Evolutionary conservation across 177 flowering plant species (phyloP), one percentile per base, ranked within the genome.

Genomic region (Tripterygium wilfordii): DNA sequence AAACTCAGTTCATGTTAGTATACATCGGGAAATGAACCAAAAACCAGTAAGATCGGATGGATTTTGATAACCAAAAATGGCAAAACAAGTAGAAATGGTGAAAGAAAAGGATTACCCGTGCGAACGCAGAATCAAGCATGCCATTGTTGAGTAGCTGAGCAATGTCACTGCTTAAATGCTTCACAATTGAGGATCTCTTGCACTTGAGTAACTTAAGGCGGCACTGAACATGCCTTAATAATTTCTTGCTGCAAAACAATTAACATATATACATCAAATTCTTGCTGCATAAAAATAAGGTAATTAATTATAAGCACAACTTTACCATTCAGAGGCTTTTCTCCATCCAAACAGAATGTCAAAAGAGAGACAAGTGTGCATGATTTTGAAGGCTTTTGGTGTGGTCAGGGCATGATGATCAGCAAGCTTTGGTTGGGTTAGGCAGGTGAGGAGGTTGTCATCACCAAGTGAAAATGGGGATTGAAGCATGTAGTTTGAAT

Each of bases 251-350:
- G 75, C 56, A 67, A 35, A 45, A 17, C 14, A 9, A 51, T 21
- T n/a, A n/a, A n/a, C 14, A 10, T 2, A 22, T 18, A 27, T 16
- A 14, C 15, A 7, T 0, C 23, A 2, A 15, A 23, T n/a, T 3
- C 13, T 20, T n/a, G 24, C 9, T 1, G 1, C 8, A 10, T 42
- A 5, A 41, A 1, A 21, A 28, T 1, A 22, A 28, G n/a, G 28
- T 6, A 35, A 3, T 8, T 2, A 52, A 30, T 29, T 7, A 12
- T 18, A 48, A 31, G 15, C 22, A 10, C 24, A 37, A 1, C 29
- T 27, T 52, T 67, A 73, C 82, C 76, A 77, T 47, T 70, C 70
- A 10, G 82, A 73, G 42, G 76, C 82, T 48, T 73, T 70, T 53
- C 72, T 44, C 82, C 82, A 77, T 19, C 82, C 72, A 43, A 77